Percentiles rank a stretch among this genome's conserved stretches.
Conservation (phyloP, 176 grass and related monocot species). For the Oryza coarctata region DNA sequence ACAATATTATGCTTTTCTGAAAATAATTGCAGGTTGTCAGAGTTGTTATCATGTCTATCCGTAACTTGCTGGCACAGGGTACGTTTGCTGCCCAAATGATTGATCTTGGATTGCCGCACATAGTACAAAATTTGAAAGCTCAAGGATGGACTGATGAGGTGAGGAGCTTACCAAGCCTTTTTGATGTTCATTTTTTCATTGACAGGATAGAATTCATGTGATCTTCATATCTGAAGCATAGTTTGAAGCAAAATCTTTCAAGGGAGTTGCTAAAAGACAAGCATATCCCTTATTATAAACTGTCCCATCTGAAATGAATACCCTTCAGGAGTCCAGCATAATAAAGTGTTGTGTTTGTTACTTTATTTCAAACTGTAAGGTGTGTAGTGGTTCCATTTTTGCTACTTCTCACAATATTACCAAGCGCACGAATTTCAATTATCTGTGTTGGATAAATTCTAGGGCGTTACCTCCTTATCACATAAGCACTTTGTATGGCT, state of each 20-base stretch:
- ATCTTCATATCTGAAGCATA: not conserved
- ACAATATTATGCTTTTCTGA: slow-evolving; percentile 10
- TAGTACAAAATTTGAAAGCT: slow-evolving; percentile 91
- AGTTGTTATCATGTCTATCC: slow-evolving; percentile 77
- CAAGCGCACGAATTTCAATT: not conserved
- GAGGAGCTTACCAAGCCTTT: slow-evolving; percentile 24
- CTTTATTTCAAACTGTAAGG: slow-evolving; percentile 23
- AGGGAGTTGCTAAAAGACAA: not conserved
- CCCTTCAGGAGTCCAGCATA: not conserved
- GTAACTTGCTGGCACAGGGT: slow-evolving; percentile 76
- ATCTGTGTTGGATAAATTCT: not conserved
- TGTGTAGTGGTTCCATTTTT: not conserved
- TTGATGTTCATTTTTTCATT: slow-evolving; percentile 1
- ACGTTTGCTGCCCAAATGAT: slow-evolving; percentile 98
- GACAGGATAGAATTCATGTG: not conserved
- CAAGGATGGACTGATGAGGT: slow-evolving; percentile 99
- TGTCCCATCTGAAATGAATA: slow-evolving; percentile 5
- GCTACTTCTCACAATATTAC: not conserved
- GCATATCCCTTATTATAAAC: slow-evolving; percentile 2
- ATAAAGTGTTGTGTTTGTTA: not conserved
- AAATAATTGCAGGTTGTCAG: slow-evolving; percentile 73
- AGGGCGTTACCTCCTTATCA: not conserved
- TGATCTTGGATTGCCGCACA: slow-evolving; percentile 86
- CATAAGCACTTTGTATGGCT: not conserved
- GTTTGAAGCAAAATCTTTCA: not conserved